Evolutionary conservation across 129 eudicot species (phyloP).

Genomic region (Flaveria ramosissima): DNA sequence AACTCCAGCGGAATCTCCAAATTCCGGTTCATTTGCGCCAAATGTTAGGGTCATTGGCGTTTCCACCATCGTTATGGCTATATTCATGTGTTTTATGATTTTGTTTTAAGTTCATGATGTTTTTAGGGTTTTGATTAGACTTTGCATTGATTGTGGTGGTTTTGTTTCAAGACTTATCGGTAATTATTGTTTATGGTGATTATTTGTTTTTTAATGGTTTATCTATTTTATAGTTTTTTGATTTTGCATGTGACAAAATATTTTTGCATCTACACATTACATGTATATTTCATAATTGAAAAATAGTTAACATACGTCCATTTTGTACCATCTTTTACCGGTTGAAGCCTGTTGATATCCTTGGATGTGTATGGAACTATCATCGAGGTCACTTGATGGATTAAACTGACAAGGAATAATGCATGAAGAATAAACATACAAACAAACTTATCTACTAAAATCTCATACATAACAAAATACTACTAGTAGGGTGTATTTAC

Average conservation of each 20-base stretch:
- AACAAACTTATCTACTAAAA: no score
- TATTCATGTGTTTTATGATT: not conserved
- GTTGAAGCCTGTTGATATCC: no score
- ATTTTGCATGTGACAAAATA: not conserved
- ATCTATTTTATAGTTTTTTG: not conserved
- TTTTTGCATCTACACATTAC: no score
- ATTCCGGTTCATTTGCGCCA: not conserved
- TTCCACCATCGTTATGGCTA: not conserved
- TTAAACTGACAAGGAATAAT: no score
- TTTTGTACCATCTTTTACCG: no score
- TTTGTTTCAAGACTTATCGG: not conserved
- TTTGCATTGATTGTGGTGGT: not conserved
- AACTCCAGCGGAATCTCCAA: constrained; percentile 21
- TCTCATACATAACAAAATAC: no score
- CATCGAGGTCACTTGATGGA: no score
- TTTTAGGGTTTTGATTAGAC: not conserved
- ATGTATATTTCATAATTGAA: no score
- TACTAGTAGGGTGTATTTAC: no score
- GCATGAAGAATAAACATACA: no score
- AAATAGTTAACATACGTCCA: no score
- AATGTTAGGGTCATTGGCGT: not conserved
- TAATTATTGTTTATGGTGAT: not conserved
- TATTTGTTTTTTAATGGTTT: not conserved
- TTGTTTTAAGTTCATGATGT: not conserved
- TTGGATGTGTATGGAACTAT: no score